These are phyloP conservation scores for Mollisia scopiformis DNA, from an alignment of 2,329 filamentous ascomycete genomes.

Conservation along the genomic window DNA sequence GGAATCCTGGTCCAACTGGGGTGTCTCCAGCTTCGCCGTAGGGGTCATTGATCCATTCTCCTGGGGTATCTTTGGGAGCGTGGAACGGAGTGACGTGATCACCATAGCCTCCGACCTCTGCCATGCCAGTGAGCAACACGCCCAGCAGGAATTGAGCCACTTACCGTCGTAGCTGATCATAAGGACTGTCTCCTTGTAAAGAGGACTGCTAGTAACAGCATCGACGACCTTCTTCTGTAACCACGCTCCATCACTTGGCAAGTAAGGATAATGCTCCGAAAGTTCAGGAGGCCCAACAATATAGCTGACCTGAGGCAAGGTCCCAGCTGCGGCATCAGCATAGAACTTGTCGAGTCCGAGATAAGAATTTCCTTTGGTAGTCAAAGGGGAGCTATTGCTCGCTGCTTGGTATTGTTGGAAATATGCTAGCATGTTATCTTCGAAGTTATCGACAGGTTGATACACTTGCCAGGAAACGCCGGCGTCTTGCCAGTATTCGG, in stretches of 20 bases:
- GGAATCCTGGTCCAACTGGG: conserved; percentile 44
- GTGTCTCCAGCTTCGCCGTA: conserved; percentile 43
- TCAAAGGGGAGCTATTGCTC: conserved; percentile 37
- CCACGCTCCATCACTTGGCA: conserved; percentile 38
- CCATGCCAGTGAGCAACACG: too few species aligned
- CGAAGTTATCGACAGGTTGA: conserved; percentile 47
- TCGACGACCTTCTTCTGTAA: conserved; percentile 53
- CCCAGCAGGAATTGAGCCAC: neutral
- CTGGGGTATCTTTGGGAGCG: conserved; percentile 49
- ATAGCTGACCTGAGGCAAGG: conserved; percentile 40
- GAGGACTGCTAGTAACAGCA: conserved; percentile 51
- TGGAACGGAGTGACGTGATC: conserved; percentile 55
- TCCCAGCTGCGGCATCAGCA: conserved; percentile 49
- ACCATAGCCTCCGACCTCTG: conserved; percentile 54
- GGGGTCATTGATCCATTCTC: conserved; percentile 55
- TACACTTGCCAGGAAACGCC: conserved; percentile 48
- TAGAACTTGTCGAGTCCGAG: conserved; percentile 48
- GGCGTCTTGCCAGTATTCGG: conserved; percentile 44
- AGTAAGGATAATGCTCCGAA: neutral
- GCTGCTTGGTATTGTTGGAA: conserved; percentile 49
- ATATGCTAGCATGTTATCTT: conserved; percentile 47
- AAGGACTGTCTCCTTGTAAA: conserved; percentile 50
- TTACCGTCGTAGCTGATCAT: conserved; percentile 51
- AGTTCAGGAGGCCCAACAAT: neutral
- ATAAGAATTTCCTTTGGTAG: conserved; percentile 40